Evolutionary conservation across 2,329 filamentous ascomycete genomes (phyloP).

Genomic region (Fusarium siculi): DNA sequence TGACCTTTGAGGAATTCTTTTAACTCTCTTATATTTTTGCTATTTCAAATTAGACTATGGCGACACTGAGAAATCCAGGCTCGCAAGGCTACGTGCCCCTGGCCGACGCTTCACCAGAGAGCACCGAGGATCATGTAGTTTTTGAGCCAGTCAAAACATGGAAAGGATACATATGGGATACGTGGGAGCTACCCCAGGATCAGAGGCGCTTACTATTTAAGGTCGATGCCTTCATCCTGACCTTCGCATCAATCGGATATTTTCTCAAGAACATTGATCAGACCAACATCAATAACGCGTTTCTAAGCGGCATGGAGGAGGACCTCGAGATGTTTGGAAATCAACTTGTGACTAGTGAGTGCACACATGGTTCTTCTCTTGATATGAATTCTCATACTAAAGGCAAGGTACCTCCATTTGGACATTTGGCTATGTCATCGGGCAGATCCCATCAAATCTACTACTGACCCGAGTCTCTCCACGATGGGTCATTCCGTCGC

Average conservation of each 20-base stretch:
- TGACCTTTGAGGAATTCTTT: rapidly evolving
- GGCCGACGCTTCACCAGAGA: neutral
- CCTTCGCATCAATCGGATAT: neutral
- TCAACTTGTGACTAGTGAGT: conserved; percentile 1
- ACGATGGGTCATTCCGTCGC: conserved; percentile 13
- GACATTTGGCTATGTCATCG: conserved; percentile 40
- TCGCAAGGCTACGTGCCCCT: neutral
- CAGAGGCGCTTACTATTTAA: neutral
- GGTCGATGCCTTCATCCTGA: neutral
- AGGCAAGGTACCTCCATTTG: conserved; percentile 21
- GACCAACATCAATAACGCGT: neutral
- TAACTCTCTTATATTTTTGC: neutral
- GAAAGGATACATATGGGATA: conserved; percentile 7
- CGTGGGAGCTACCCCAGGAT: neutral
- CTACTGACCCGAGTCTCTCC: conserved; percentile 28
- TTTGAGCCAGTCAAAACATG: neutral
- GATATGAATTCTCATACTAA: neutral
- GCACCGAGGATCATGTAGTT: neutral
- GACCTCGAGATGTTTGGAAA: neutral
- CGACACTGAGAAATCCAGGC: neutral
- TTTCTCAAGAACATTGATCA: neutral
- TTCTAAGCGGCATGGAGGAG: neutral
- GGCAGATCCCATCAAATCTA: conserved; percentile 42
- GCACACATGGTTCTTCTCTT: too few relatives aligned
- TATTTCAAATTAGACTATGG: neutral